These are phyloP conservation scores for Salvia hispanica DNA, from an alignment of 257 asterid species.

Conservation along the genomic window DNA sequence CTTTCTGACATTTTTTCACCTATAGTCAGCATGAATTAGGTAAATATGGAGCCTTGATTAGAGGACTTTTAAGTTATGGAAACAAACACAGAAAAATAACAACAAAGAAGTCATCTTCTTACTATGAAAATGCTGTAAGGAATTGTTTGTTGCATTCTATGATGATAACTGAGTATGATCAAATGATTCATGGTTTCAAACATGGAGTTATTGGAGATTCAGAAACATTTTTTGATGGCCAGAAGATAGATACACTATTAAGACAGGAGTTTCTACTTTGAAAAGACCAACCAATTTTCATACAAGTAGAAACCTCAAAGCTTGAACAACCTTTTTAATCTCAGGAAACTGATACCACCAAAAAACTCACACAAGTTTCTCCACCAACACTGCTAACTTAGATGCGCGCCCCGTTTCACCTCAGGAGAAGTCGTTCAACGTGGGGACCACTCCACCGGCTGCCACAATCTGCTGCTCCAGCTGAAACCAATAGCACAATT, in stretches of 20 bases:
- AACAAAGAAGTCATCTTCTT: constrained; percentile 1
- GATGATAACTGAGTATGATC: neutral
- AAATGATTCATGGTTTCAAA: neutral
- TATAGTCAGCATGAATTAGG: neutral
- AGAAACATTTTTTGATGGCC: constrained; percentile 8
- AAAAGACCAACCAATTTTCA: neutral
- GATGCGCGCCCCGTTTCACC: neutral
- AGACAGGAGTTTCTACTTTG: constrained; percentile 28
- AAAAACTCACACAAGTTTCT: constrained; percentile 21
- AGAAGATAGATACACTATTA: constrained; percentile 27
- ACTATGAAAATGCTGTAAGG: neutral
- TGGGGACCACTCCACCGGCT: constrained; percentile 81
- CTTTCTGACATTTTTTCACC: constrained; percentile 14
- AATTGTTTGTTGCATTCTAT: neutral
- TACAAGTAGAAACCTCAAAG: constrained; percentile 20
- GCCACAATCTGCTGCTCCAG: constrained; percentile 79
- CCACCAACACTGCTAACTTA: neutral
- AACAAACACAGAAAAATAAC: neutral
- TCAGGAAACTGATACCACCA: constrained; percentile 25
- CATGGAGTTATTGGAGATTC: neutral
- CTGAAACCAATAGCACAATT: constrained; percentile 39
- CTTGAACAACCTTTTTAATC: constrained; percentile 22
- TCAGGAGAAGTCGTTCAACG: constrained; percentile 34
- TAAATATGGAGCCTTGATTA: no score
- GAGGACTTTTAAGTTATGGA: no score